These are phyloP conservation scores for Sclerotinia sclerotiorum DNA, from an alignment of 2,329 filamentous ascomycete genomes.

Conservation along the genomic window DNA sequence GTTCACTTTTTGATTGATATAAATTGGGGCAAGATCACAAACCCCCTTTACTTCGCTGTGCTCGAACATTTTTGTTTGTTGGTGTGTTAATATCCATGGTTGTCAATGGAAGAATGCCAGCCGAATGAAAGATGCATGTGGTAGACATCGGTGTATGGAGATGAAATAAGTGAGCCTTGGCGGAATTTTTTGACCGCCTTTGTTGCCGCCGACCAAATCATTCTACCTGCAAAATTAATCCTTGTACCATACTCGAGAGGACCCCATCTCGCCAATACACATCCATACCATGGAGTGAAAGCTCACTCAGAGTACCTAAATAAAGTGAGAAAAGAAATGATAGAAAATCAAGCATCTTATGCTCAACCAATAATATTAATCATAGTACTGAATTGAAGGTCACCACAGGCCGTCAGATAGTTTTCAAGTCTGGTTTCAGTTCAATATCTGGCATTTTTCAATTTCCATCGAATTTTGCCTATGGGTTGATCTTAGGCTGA, in stretches of 20 bases:
- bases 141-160: neutral
- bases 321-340: no score
- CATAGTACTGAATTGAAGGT: no score
- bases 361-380: no score
- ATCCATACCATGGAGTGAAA: no score
- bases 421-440: neutral
- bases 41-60: neutral
- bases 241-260: no score
- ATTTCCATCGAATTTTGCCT: neutral
- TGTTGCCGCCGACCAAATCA: neutral
- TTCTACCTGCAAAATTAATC: neutral
- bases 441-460: neutral
- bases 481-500: neutral
- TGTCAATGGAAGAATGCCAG: no score
- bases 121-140: no score
- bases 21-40: neutral
- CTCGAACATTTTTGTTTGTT: neutral
- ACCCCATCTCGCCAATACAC: no score
- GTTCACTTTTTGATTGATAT: neutral
- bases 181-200: neutral
- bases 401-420: neutral
- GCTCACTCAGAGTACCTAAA: no score
- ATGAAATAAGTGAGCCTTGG: no score
- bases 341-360: no score
- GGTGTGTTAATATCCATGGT: neutral